These are phyloP conservation scores for Remersonia thermophila DNA, from an alignment of 2,329 filamentous ascomycete genomes.

Conservation along the genomic window DNA sequence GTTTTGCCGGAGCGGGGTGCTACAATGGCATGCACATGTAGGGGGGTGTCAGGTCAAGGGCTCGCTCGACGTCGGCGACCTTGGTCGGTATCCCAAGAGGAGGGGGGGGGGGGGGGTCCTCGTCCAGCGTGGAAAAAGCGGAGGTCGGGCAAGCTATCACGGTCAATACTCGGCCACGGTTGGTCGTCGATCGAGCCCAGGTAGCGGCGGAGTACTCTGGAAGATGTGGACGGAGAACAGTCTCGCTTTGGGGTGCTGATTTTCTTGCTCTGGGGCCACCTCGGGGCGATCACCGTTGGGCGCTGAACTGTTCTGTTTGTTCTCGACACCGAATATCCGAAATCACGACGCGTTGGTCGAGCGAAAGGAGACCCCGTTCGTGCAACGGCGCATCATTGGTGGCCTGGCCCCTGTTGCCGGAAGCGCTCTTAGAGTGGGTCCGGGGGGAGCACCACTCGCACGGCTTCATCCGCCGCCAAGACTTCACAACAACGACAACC, in stretches of 20 bases:
- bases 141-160: no score
- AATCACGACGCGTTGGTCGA: constrained; percentile 12
- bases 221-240: neutral
- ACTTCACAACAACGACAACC: neutral
- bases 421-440: neutral
- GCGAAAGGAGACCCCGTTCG: constrained; percentile 1
- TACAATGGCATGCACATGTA: constrained; percentile 3
- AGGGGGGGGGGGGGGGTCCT: no score
- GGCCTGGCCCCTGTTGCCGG: neutral
- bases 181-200: neutral
- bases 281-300: no score
- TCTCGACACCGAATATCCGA: neutral
- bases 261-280: no score
- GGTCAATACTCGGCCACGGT: no score
- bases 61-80: no score
- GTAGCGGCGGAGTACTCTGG: neutral
- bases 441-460: neutral
- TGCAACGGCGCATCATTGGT: constrained; percentile 6
- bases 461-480: constrained; percentile 10
- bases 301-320: neutral
- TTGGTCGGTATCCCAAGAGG: no score
- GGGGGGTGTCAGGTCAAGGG: neutral
- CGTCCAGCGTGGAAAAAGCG: no score
- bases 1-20: neutral
- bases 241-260: no score